phyloP scores from a whole-genome alignment of 345 rosid genomes.

The Citrus medica region DNA sequence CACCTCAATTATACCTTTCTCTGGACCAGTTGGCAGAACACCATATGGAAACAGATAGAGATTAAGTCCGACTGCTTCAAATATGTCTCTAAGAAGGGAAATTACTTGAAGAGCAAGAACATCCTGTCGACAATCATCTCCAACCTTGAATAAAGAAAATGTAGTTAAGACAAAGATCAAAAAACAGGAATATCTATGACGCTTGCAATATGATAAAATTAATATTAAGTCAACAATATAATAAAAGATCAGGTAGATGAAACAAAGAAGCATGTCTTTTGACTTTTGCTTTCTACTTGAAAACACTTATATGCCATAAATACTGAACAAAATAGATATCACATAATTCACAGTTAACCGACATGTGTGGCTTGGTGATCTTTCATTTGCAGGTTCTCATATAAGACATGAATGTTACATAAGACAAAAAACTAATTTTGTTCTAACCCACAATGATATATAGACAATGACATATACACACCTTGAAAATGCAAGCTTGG shows the following conservation, averaged over 20 bases:
- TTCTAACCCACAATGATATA: background rate
- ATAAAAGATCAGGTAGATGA: background rate
- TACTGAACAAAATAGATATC: background rate
- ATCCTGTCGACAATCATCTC: constrained; percentile 99
- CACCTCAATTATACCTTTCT: constrained; percentile 97
- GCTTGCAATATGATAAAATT: background rate
- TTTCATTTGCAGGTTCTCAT: background rate
- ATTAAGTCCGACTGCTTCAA: constrained; percentile 81
- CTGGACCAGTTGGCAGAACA: constrained; percentile 98
- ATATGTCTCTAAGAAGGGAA: constrained; percentile 86
- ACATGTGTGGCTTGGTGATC: background rate
- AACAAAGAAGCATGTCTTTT: background rate
- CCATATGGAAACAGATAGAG: constrained; percentile 94
- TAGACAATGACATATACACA: constrained; percentile 10
- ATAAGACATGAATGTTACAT: background rate
- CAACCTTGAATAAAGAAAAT: constrained; percentile 59
- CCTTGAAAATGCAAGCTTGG: constrained; percentile 99
- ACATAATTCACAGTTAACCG: background rate
- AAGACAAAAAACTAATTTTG: background rate
- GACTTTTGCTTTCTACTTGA: background rate
- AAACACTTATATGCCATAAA: background rate
- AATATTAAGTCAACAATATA: background rate
- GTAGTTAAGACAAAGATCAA: constrained; percentile 5
- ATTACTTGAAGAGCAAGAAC: constrained; percentile 99
- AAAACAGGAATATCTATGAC: background rate